Base-by-base conservation (phyloP, 2,329 filamentous ascomycete genomes). In the Fusarium chlamydosporum region DNA sequence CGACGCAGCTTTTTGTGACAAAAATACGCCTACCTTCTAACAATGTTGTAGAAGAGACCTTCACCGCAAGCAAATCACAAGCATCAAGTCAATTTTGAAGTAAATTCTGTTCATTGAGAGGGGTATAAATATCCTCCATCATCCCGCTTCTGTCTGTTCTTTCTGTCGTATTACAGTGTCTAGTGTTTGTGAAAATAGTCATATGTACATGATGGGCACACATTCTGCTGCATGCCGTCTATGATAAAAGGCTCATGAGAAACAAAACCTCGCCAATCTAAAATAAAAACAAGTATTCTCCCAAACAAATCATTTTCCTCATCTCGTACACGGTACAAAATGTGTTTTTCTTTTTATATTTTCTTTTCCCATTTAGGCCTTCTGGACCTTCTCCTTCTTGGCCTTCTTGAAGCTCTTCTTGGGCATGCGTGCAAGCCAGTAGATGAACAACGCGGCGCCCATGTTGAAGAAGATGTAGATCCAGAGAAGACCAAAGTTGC, bases 401-500 rank as follows among this genome's bases (percentile, higher is more conserved):
- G 77, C 78, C 56, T 67, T 69, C 72, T 74, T 74, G 23, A 66
- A 57, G 29, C 16, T 64, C 65, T 74, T 75, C 77, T 84, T 85
- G 5, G 83, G 83, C 74, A 86, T 79, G 46, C 84, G 80, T 4
- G 78, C 82, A 63, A 86, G 74, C 83, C 84, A 90, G 76, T 90
- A 90, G 45, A 89, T 77, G 12, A 81, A 76, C 33, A 90, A 76
- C 0, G 87, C 86, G 1, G 82, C 85, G 15, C 75, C 77, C 29
- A 89, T 78, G 75, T 91, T 90, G 76, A 90, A 88, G 31, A 82
- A 74, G 61, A 89, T 82, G 68, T 87, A 91, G 0, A 81, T 82
- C 81, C 86, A 89, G 37, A 89, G 76, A 29, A 91, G 79, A 12
- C 89, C 90, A 75, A 90, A 90, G 78, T 93, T 91, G 65, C 89